Evolutionary conservation across 225 moss, liverwort and hornwort genomes (phyloP).

Genomic region (Sphagnum tenellum): DNA sequence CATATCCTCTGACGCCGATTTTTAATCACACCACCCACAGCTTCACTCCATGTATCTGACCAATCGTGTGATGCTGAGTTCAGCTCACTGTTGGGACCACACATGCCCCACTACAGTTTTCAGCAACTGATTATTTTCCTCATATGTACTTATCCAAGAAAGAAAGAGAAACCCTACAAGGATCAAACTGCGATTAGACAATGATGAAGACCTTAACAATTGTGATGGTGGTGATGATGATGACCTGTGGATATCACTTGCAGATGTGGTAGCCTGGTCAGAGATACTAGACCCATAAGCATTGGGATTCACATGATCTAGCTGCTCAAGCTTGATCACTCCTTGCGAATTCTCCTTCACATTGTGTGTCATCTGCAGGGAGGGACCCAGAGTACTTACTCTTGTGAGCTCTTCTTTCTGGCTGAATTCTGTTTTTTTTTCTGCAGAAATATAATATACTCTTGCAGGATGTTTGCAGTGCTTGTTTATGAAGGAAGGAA

Average conservation of each 20-base stretch:
- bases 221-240: no score
- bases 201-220: no score
- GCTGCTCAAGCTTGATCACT: background rate
- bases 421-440: background rate
- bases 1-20: background rate
- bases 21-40: slow-evolving; percentile 10
- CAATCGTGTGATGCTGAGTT: slow-evolving; percentile 11
- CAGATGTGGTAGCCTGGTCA: background rate
- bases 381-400: background rate
- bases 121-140: no score
- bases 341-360: background rate
- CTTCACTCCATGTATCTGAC: slow-evolving; percentile 87
- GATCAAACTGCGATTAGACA: no score
- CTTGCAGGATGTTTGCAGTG: background rate
- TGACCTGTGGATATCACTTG: no score
- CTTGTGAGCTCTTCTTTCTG: background rate
- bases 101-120: no score
- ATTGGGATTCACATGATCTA: background rate
- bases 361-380: background rate
- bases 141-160: slow-evolving; percentile 19
- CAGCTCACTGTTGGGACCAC: no score
- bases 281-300: background rate
- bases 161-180: background rate
- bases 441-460: background rate
- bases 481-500: slow-evolving; percentile 6